These are phyloP conservation scores for Letharia lupina DNA, from an alignment of 495 filamentous ascomycete genomes.

Conservation along the genomic window DNA sequence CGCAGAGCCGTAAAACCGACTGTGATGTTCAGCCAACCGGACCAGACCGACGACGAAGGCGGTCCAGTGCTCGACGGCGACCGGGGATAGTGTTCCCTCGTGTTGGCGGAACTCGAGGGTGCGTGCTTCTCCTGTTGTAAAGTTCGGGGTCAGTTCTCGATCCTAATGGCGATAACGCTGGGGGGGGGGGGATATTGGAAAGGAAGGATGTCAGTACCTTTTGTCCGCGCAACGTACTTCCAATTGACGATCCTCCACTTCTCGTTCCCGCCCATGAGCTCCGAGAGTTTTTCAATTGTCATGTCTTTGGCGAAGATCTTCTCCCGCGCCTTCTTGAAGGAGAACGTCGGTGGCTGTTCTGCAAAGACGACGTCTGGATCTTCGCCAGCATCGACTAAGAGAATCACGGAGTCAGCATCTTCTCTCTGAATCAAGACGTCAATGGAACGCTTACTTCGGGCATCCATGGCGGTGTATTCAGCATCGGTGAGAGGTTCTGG, in stretches of 20 bases:
- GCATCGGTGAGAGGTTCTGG: not conserved
- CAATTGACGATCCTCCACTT: slow-evolving; percentile 15
- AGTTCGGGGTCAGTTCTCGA: not conserved
- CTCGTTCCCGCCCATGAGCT: slow-evolving; percentile 13
- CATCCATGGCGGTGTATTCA: slow-evolving; percentile 1
- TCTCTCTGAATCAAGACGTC: not conserved
- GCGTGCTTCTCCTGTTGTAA: not conserved
- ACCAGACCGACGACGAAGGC: slow-evolving; percentile 29
- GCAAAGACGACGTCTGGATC: not conserved
- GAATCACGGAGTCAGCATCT: not conserved
- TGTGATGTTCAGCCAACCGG: slow-evolving; percentile 16
- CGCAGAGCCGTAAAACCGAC: not conserved
- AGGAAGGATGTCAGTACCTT: not conserved
- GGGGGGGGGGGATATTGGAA: not conserved
- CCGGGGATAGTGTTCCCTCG: slow-evolving; percentile 29
- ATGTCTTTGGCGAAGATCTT: slow-evolving; percentile 10
- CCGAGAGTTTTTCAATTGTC: slow-evolving; percentile 5
- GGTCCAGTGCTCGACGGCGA: slow-evolving; percentile 29
- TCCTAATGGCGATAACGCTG: not conserved
- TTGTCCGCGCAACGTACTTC: slow-evolving; percentile 8
- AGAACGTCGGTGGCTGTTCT: not conserved
- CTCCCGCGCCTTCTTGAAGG: not conserved
- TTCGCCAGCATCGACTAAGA: not conserved
- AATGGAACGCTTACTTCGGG: not conserved
- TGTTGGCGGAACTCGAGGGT: slow-evolving; percentile 39